Evolutionary conservation across 257 asterid genomes (phyloP).

Genomic region (Solanum dulcamara): DNA sequence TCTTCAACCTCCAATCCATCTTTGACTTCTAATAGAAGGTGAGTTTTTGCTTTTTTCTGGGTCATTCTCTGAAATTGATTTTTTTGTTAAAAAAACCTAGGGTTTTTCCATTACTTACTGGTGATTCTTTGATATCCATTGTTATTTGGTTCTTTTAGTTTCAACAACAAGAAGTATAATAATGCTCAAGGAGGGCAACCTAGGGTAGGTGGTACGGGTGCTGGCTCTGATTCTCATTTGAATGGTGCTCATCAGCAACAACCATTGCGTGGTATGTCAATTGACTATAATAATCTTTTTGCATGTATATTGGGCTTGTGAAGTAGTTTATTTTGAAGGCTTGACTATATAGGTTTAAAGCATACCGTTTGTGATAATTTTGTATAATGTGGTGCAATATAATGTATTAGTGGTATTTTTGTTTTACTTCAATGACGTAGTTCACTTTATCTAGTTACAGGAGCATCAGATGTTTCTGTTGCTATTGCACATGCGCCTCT

Average conservation of each 20-base stretch:
- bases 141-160: slow-evolving; percentile 16
- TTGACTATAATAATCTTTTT: background rate
- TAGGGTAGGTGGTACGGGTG: slow-evolving; percentile 16
- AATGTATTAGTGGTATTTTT: background rate
- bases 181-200: slow-evolving; percentile 51
- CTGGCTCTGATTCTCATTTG: slow-evolving; percentile 31
- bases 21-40: slow-evolving; percentile 17
- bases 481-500: slow-evolving; percentile 13
- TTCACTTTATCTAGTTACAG: slow-evolving; percentile 10
- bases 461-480: slow-evolving; percentile 25
- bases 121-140: background rate
- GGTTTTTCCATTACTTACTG: slow-evolving; percentile 2
- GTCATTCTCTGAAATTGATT: background rate
- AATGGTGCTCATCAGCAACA: slow-evolving; percentile 51
- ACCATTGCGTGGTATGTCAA: slow-evolving; percentile 23
- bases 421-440: background rate
- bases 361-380: background rate
- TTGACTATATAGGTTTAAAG: background rate
- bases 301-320: background rate
- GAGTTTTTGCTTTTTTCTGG: background rate
- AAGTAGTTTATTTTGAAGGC: background rate
- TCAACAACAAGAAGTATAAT: slow-evolving; percentile 30
- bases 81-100: background rate
- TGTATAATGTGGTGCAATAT: background rate
- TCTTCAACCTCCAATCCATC: slow-evolving; percentile 3